phyloP scores from a whole-genome alignment of 495 filamentous ascomycete species.

The Aspergillus steynii region DNA sequence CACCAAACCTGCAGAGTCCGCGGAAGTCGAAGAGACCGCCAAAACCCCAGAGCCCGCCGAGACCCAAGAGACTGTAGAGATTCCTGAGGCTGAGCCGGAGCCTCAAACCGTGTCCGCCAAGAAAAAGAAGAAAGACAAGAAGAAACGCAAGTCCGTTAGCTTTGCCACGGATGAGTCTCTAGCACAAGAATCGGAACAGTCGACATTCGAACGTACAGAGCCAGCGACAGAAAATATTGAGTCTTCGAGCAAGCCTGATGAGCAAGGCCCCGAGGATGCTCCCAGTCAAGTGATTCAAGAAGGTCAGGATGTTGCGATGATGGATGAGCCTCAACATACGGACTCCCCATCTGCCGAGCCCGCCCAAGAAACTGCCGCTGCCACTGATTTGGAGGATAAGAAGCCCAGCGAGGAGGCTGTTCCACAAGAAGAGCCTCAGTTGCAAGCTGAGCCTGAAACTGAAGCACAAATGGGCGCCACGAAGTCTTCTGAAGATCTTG shows the following conservation, averaged over 20 bases:
- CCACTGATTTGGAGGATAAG: not conserved
- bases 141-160: constrained; percentile 32
- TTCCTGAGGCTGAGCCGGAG: constrained; percentile 9
- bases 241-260: not conserved
- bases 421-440: not conserved
- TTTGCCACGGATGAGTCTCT: constrained; percentile 21
- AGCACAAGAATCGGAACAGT: constrained; percentile 6
- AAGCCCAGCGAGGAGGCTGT: not conserved
- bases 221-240: not conserved
- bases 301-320: not conserved
- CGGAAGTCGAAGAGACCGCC: constrained; percentile 1
- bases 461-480: not conserved
- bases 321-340: not conserved
- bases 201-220: not conserved
- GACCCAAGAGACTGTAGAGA: constrained; percentile 10
- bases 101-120: constrained; percentile 29
- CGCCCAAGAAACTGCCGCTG: not conserved
- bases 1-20: not conserved
- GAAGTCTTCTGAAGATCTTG: not conserved
- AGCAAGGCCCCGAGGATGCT: not conserved
- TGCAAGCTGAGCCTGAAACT: not conserved
- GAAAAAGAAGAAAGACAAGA: constrained; percentile 48
- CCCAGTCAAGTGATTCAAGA: not conserved
- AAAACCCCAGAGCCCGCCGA: not conserved
- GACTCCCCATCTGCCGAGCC: not conserved